phyloP scores from a whole-genome alignment of 2,329 filamentous ascomycete species.

The Trichoderma asperellum region DNA sequence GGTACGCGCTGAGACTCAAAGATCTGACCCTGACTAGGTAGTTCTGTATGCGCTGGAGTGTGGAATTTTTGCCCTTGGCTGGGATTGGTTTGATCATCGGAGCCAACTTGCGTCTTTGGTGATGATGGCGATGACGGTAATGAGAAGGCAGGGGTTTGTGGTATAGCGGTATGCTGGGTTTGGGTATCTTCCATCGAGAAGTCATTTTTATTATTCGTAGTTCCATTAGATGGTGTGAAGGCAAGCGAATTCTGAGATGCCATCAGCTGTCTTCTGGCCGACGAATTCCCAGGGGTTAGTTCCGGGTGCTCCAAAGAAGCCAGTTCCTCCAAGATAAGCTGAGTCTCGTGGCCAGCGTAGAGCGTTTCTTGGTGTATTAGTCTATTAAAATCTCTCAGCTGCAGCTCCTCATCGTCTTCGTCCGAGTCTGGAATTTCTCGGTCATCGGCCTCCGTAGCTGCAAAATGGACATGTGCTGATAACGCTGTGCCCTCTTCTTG shows the following conservation, averaged over 20 bases:
- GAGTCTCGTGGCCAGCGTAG: slow-evolving; percentile 41
- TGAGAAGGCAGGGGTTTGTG: neutral
- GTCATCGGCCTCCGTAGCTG: neutral
- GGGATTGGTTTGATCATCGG: neutral
- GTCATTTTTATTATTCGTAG: neutral
- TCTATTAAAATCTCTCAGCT: slow-evolving; percentile 12
- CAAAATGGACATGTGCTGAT: neutral
- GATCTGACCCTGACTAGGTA: slow-evolving; percentile 39
- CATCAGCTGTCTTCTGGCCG: too few relatives aligned
- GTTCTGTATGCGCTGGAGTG: slow-evolving; percentile 33
- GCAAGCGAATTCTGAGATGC: neutral
- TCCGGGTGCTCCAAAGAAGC: slow-evolving; percentile 36
- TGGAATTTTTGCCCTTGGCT: slow-evolving; percentile 33
- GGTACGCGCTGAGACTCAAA: slow-evolving; percentile 55
- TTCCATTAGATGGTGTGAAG: neutral
- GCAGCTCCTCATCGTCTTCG: slow-evolving; percentile 42
- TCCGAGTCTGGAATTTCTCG: slow-evolving; percentile 57
- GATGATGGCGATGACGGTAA: neutral
- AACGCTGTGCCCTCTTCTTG: neutral
- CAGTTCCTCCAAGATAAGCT: slow-evolving; percentile 42
- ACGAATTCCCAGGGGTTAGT: neutral
- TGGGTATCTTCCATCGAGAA: neutral
- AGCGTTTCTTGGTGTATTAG: slow-evolving; percentile 33
- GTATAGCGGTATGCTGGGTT: neutral
- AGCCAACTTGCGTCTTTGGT: neutral